A percentile compares a stretch with the other conserved stretches of the same genome.
Evolutionary conservation across 2,329 filamentous ascomycete species (phyloP).

Genomic region (Exophiala sp.): DNA sequence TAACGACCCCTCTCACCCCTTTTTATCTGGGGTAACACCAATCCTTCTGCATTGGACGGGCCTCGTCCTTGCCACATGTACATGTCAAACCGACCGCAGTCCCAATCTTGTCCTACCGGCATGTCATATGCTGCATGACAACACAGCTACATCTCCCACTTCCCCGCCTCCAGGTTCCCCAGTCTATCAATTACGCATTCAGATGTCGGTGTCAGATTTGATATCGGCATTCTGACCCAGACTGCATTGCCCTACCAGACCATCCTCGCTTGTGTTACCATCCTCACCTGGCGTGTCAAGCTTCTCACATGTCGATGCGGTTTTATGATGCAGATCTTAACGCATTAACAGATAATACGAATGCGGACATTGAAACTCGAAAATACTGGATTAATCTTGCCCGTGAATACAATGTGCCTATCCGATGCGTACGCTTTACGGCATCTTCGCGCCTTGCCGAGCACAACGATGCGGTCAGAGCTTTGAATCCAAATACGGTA

Average conservation of each 20-base stretch:
- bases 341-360: slow-evolving; percentile 76
- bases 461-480: slow-evolving; percentile 84
- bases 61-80: slow-evolving; percentile 6
- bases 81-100: background rate
- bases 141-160: background rate
- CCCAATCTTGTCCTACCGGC: background rate
- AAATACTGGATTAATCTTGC: slow-evolving; percentile 76
- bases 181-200: background rate
- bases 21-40: slow-evolving; percentile 2
- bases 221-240: background rate
- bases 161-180: background rate
- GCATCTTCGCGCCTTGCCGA: slow-evolving; percentile 66
- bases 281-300: slow-evolving; percentile 2
- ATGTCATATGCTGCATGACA: slow-evolving; percentile 11
- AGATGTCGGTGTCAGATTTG: background rate
- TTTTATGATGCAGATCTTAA: slow-evolving; percentile 1
- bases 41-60: background rate
- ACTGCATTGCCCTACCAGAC: slow-evolving; percentile 1
- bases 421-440: slow-evolving; percentile 83
- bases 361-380: slow-evolving; percentile 74
- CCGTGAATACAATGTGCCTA: slow-evolving; percentile 64
- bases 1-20: background rate
- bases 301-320: slow-evolving; percentile 4
- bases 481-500: slow-evolving; percentile 50
- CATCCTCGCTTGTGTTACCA: slow-evolving; percentile 2